These are phyloP conservation scores for Porphyrellus cyaneotinctus DNA, from an alignment of 768 basidiomycete species.

Conservation along the genomic window DNA sequence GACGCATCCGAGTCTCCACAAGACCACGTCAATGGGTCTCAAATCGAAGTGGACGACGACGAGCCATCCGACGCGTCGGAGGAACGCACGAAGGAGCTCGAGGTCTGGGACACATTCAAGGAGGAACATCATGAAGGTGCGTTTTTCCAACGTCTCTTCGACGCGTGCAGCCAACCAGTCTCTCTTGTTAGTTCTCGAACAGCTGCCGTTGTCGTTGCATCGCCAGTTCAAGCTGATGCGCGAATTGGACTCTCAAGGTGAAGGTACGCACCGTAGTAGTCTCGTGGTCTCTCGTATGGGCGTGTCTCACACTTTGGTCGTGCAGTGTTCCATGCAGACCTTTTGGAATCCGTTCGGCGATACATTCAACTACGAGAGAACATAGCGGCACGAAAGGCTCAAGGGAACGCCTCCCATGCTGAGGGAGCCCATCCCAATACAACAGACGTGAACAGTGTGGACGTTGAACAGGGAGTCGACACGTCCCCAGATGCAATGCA, in stretches of 20 bases:
- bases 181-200: conserved; percentile 57
- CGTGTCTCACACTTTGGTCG: conserved; percentile 1
- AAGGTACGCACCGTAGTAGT: conserved; percentile 37
- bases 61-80: conserved; percentile 18
- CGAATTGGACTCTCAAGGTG: conserved; percentile 67
- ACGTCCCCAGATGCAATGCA: conserved; percentile 1
- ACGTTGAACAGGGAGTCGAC: neutral
- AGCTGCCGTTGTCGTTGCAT: conserved; percentile 70
- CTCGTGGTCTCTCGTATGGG: neutral
- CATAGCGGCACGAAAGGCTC: conserved; percentile 14
- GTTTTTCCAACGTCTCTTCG: conserved; percentile 8
- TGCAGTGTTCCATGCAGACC: conserved; percentile 38
- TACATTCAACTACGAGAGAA: conserved; percentile 42
- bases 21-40: neutral
- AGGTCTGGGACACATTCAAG: conserved; percentile 69
- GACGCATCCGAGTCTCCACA: conserved; percentile 13
- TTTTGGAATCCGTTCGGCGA: conserved; percentile 43
- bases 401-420: neutral
- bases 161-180: neutral
- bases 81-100: conserved; percentile 49
- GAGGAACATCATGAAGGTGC: conserved; percentile 79
- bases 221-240: conserved; percentile 65
- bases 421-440: neutral
- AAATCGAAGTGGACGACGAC: neutral
- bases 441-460: neutral